Base-by-base conservation (phyloP, 345 rosid genomes). In the Hevea brasiliensis region DNA sequence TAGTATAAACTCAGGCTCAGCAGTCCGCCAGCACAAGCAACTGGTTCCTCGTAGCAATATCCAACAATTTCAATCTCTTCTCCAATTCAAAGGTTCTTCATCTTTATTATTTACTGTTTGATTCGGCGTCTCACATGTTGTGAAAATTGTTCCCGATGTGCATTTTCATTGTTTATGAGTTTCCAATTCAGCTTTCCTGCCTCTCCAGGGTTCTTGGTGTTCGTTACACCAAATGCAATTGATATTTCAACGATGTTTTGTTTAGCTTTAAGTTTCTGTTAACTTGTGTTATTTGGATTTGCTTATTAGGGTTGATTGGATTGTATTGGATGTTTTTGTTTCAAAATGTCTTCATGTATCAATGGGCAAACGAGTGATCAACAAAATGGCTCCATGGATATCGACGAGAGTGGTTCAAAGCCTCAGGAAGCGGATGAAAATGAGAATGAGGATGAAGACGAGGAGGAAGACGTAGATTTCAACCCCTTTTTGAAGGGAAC, bases 381-480 rank as follows among this genome's bases (percentile, higher is more conserved):
- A 41, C 75, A 72, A 1, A 47, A 59, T 59, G 23, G 29, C 20
- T 44, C 68, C 3, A 0, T 0, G n/a, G 15, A 35, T 45, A 17
- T 20, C n/a, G 55, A 5, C 59, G 79, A 76, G 67, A 64, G 71
- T 70, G 66, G 40, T 11, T 69, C 45, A 23, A 71, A 68, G 48
- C 65, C 73, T 61, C 71, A 61, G 14, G 69, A 75, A 1, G 88
- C 81, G 26, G 89, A 92, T 9, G 94, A 89, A 14, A 17, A 48
- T 45, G 61, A 61, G 29, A 23, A 61, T n/a, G 73, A 75, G 2
- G 88, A 82, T 24, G 89, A 92, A 12, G 94, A 89, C 14, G 87
- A 80, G 68, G 97, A 90, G 37, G 97, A 90, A 76, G 96, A 94
- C 76, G 81, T 85, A 6, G 96, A 92, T 82, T 92, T 94, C 79